Base-by-base conservation (phyloP, 108 stramenopile genomes). In the Cyclostephanos tholiformis region DNA sequence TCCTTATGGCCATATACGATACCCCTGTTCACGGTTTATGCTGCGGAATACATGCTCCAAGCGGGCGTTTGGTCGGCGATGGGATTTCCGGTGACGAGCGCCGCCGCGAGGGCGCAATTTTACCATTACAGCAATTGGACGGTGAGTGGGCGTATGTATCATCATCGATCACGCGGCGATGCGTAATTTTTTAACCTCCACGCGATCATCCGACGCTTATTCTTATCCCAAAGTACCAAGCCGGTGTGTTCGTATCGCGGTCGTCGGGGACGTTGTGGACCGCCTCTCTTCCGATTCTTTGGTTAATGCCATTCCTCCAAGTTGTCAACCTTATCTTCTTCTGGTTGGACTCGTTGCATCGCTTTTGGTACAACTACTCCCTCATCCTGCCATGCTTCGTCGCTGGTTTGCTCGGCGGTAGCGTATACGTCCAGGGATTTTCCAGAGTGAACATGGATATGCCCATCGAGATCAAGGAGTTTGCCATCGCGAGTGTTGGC, bases 361-460 rank as follows among this genome's bases (percentile, higher is more conserved):
- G 81, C 27, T 73, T 72, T 41, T 72, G 68, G 65, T 82, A 78
- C 59, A 67, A 65, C 58, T 57, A 71, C 60, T 60, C 49, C 71
- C 69, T 86, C 57, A 67, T 89, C 16, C 19, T 82, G 0, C 65
- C 82, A 12, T 86, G 87, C 48, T 82, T 92, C 26, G 72, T 83
- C 46, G 86, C 84, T 1, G 95, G 95, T n/a, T 59, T 90, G 23
- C 63, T 96, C 17, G 95, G 95, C 26, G 95, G 95, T 10, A 85
- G 75, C 14, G 89, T 93, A 26, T 96, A 96, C 67, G 87, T 93
- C 7, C 85, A 93, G 60, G 91, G 85, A 7, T 92, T 86, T 64
- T 73, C 71, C 10, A 65, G 88, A 44, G 89, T 95, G 12, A 81
- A 81, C 44, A 36, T 46, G 13, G 91, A 88, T 59, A 26, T 91